phyloP scores from a whole-genome alignment of 768 basidiomycete species.

The Mycena vulgaris region DNA sequence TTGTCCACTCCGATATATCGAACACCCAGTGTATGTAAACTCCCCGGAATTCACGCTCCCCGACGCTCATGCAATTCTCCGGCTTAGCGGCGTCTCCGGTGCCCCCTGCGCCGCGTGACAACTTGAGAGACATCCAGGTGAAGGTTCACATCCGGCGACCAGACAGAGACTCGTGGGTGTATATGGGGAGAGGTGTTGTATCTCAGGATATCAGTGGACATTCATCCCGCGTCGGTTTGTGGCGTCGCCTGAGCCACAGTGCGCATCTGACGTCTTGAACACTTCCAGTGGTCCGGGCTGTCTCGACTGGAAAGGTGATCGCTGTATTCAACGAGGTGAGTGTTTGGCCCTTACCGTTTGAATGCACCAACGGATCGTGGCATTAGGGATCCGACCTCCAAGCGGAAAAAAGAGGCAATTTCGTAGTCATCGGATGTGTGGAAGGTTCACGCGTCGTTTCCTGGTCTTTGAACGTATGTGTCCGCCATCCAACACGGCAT shows the following conservation, averaged over 20 bases:
- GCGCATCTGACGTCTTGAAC: conserved; percentile 23
- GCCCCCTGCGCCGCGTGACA: conserved; percentile 61
- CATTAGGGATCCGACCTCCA: conserved; percentile 77
- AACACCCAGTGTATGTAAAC: conserved; percentile 36
- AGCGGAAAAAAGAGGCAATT: conserved; percentile 91
- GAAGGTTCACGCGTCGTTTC: conserved; percentile 80
- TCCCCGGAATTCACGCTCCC: conserved; percentile 1
- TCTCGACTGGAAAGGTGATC: conserved; percentile 77
- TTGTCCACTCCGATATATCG: conserved; percentile 37
- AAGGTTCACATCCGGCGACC: conserved; percentile 89
- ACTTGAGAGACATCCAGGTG: conserved; percentile 84
- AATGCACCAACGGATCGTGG: neutral
- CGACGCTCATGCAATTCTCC: conserved; percentile 2
- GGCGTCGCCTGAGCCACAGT: conserved; percentile 11
- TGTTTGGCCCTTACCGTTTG: conserved; percentile 19
- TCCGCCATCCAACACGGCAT: conserved; percentile 8
- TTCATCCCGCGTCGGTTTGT: conserved; percentile 85
- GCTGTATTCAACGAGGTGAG: conserved; percentile 80
- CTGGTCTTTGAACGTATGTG: conserved; percentile 86
- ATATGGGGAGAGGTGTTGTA: conserved; percentile 84
- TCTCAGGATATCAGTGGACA: conserved; percentile 83
- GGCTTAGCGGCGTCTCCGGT: conserved; percentile 32
- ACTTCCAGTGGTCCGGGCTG: conserved; percentile 71
- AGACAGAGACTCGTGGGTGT: conserved; percentile 86
- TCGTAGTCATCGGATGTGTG: conserved; percentile 86